phyloP scores from a whole-genome alignment of 164 flowering plant genomes.

The Liriodendron chinense region DNA sequence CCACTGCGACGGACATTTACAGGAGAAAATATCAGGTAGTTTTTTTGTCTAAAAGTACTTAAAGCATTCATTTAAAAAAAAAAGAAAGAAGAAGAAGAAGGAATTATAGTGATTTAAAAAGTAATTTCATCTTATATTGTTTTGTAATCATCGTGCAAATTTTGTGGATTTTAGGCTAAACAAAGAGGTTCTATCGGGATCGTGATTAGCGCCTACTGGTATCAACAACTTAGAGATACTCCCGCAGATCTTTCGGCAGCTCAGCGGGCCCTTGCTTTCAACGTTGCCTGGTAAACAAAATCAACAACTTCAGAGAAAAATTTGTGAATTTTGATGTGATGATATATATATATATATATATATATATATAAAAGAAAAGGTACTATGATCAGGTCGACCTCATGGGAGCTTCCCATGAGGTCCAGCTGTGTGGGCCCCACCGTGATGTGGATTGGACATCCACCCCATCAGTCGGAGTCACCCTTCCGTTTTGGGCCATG shows the following conservation, averaged over 20 bases:
- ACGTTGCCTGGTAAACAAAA: conserved; percentile 9
- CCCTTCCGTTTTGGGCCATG: no score
- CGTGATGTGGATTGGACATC: no score
- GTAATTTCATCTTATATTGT: background rate
- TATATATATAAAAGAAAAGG: no score
- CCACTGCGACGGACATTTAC: conserved; percentile 8
- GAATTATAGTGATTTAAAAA: no score
- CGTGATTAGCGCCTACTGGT: conserved; percentile 7
- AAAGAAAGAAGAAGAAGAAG: no score
- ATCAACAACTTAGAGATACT: conserved; percentile 12
- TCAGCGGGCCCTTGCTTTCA: conserved; percentile 5
- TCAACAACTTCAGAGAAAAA: background rate
- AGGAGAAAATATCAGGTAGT: conserved; percentile 10
- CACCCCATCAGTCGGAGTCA: no score
- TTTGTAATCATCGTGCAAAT: background rate
- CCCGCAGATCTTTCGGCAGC: conserved; percentile 11
- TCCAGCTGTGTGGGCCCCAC: no score
- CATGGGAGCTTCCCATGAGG: no score
- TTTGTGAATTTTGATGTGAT: no score
- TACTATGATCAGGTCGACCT: no score
- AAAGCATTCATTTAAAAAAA: background rate
- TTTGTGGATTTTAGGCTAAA: conserved; percentile 5
- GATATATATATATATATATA: no score
- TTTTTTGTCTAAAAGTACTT: background rate
- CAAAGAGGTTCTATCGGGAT: conserved; percentile 18